These are phyloP conservation scores for Apiotrichum laibachii DNA, from an alignment of 1,284 basidiomycete species.

Conservation along the genomic window DNA sequence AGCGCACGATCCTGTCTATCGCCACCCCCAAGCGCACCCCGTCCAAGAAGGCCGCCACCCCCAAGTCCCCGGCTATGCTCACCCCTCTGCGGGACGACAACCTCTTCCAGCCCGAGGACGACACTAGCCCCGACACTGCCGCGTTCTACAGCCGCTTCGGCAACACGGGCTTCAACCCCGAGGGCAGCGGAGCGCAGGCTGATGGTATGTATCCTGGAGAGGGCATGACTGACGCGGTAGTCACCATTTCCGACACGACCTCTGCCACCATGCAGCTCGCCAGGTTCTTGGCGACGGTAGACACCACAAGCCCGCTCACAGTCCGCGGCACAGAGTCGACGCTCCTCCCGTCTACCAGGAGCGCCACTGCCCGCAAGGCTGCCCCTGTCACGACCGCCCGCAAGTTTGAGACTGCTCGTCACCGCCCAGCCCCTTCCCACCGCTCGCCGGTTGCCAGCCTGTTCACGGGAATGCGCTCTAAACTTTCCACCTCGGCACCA, in stretches of 20 bases:
- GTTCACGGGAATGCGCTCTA: conserved; percentile 37
- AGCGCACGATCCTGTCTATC: conserved; percentile 11
- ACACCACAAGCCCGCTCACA: conserved; percentile 33
- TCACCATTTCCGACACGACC: conserved; percentile 28
- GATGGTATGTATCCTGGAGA: conserved; percentile 1
- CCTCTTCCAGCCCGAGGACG: not conserved
- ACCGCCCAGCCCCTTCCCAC: not conserved
- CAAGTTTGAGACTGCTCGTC: not conserved
- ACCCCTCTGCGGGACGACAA: not conserved
- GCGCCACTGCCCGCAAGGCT: not conserved
- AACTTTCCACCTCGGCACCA: conserved; percentile 41
- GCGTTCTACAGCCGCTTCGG: conserved; percentile 11
- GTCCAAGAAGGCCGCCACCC: no score
- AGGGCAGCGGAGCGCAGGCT: not conserved
- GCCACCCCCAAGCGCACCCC: no score
- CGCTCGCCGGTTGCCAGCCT: conserved; percentile 25
- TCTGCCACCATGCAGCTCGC: conserved; percentile 39
- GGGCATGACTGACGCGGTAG: conserved; percentile 17
- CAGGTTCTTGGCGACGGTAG: conserved; percentile 28
- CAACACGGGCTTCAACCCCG: conserved; percentile 5
- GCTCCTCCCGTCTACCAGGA: not conserved
- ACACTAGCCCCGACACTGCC: conserved; percentile 9
- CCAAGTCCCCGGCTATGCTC: no score
- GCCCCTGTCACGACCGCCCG: not conserved
- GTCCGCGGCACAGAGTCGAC: conserved; percentile 16